Evolutionary conservation across 2,329 filamentous ascomycete species (phyloP).

Genomic region (Sporothrix mexicana): DNA sequence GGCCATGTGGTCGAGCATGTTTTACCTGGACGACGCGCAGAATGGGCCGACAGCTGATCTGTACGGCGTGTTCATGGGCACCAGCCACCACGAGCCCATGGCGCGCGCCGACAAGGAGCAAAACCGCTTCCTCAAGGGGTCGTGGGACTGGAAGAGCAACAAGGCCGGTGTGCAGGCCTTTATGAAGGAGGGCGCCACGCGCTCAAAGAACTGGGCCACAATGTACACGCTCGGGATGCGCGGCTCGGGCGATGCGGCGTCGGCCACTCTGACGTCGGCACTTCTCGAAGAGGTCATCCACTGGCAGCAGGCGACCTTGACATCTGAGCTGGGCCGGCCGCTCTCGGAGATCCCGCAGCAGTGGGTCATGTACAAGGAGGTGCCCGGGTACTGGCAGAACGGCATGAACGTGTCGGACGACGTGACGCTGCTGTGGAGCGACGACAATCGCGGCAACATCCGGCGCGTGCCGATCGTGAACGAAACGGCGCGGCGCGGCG

Average conservation of each 20-base stretch:
- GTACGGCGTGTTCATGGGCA: constrained; percentile 64
- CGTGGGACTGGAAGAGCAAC: constrained; percentile 62
- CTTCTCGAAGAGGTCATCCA: constrained; percentile 2
- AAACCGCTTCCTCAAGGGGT: constrained; percentile 47
- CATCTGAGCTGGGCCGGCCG: constrained; percentile 37
- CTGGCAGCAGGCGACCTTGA: not conserved
- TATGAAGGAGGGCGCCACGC: constrained; percentile 57
- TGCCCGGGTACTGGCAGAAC: constrained; percentile 62
- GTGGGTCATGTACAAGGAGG: constrained; percentile 64
- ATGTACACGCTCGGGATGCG: constrained; percentile 61
- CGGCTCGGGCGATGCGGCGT: constrained; percentile 59
- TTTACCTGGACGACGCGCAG: constrained; percentile 60
- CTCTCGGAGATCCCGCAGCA: constrained; percentile 55
- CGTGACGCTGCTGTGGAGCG: constrained; percentile 70
- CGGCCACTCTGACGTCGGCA: constrained; percentile 46
- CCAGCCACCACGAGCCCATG: constrained; percentile 65
- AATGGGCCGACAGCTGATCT: constrained; percentile 60
- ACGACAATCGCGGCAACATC: constrained; percentile 73
- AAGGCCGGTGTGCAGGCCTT: constrained; percentile 58
- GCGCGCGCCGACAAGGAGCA: constrained; percentile 55
- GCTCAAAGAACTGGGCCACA: constrained; percentile 59
- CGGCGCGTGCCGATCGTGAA: constrained; percentile 64
- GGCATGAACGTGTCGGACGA: constrained; percentile 66
- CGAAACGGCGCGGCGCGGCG: constrained; percentile 63
- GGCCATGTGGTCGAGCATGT: constrained; percentile 63